Conservation (phyloP, 306 rosid species). For the Mimosa pudica region DNA sequence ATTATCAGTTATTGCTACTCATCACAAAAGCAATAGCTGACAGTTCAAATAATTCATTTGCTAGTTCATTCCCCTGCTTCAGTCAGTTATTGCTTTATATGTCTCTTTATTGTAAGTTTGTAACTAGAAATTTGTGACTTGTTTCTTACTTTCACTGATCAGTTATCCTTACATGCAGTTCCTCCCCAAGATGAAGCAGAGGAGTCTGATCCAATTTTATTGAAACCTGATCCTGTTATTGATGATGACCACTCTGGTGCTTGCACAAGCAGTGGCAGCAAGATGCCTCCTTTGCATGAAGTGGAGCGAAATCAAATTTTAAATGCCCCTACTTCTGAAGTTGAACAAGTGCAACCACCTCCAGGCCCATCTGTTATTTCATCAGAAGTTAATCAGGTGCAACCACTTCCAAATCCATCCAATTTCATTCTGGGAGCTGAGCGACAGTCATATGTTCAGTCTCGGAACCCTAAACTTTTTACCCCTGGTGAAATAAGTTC, state of each 20-base stretch:
- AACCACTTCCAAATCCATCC: constrained; percentile 30
- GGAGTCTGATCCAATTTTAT: constrained; percentile 35
- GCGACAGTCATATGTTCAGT: constrained; percentile 13
- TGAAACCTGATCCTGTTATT: constrained; percentile 25
- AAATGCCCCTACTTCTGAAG: constrained; percentile 36
- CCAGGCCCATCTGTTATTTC: constrained; percentile 27
- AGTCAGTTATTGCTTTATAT: background rate
- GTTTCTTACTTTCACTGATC: constrained; percentile 16
- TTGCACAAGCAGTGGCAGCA: constrained; percentile 25
- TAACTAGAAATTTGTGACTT: background rate
- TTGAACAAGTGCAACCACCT: constrained; percentile 29
- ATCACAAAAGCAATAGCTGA: too few relatives aligned
- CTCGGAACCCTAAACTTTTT: constrained; percentile 29
- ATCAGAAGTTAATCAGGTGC: constrained; percentile 36
- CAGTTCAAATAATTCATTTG: too few relatives aligned
- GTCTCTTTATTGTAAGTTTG: background rate
- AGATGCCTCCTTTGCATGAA: constrained; percentile 29
- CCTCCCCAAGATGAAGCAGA: constrained; percentile 38
- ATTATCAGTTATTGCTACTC: too few relatives aligned
- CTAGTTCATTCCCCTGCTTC: too few relatives aligned
- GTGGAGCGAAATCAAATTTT: constrained; percentile 28
- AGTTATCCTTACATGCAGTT: constrained; percentile 41
- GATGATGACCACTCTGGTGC: constrained; percentile 27
- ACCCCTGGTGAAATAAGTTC: constrained; percentile 48
- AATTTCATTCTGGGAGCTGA: constrained; percentile 17